A percentile compares a stretch with the other conserved stretches of the same genome.
phyloP scores from a whole-genome alignment of 345 rosid genomes.

The Gossypium sturtianum region DNA sequence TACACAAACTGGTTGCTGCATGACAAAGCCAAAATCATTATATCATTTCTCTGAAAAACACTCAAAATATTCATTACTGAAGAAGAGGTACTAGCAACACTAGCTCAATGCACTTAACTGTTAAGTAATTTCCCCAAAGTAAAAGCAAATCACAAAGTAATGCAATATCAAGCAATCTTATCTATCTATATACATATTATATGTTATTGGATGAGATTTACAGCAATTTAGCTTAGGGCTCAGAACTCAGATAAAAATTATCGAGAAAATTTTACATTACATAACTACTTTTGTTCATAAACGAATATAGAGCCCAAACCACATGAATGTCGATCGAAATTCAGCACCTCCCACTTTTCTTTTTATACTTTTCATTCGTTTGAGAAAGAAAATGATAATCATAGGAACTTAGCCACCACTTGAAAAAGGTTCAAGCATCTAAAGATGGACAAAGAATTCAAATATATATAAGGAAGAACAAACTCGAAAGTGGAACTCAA shows the following conservation, averaged over 20 bases:
- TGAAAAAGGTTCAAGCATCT: background rate
- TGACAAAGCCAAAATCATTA: conserved; percentile 13
- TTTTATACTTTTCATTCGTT: background rate
- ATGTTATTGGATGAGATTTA: background rate
- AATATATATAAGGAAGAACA: background rate
- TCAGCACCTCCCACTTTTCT: background rate
- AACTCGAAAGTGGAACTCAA: background rate
- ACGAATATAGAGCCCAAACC: background rate
- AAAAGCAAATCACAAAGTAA: background rate
- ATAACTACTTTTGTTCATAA: background rate
- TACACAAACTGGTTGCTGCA: conserved; percentile 30
- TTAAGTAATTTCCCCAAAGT: background rate
- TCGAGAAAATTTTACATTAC: background rate
- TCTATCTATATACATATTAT: background rate
- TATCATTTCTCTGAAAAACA: background rate
- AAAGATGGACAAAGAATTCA: background rate
- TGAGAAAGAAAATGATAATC: background rate
- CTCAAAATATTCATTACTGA: background rate
- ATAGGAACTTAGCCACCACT: background rate
- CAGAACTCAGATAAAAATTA: background rate
- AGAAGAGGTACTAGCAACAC: background rate
- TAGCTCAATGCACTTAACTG: background rate
- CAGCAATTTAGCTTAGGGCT: background rate
- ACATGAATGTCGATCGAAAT: background rate
- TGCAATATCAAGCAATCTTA: background rate